Conservation (phyloP, 768 basidiomycete genomes). For the Epithele typhae region DNA sequence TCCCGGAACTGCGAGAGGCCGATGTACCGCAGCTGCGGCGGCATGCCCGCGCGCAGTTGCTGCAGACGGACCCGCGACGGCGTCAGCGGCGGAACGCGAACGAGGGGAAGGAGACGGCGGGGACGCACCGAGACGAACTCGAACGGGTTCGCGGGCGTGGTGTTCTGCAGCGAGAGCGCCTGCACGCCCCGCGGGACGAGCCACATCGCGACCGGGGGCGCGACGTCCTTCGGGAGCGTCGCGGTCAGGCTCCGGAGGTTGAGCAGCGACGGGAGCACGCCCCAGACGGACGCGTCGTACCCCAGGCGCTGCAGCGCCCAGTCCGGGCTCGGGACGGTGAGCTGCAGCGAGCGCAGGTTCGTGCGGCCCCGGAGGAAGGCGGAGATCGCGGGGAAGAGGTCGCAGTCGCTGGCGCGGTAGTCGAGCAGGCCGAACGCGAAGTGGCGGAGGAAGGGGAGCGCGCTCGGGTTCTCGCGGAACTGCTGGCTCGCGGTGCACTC, state of each 20-base stretch:
- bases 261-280: conserved; percentile 56
- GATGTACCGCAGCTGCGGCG: conserved; percentile 49
- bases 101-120: background rate
- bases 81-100: background rate
- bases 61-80: no score
- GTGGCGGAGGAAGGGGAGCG: conserved; percentile 61
- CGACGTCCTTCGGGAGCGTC: conserved; percentile 59
- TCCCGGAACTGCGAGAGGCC: conserved; percentile 50
- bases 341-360: conserved; percentile 47
- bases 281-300: conserved; percentile 69
- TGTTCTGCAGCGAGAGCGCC: conserved; percentile 25
- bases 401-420: conserved; percentile 41
- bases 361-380: conserved; percentile 59
- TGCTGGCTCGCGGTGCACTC: conserved; percentile 44
- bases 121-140: conserved; percentile 26
- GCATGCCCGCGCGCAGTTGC: conserved; percentile 60
- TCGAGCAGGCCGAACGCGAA: conserved; percentile 44
- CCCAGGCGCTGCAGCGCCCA: conserved; percentile 52
- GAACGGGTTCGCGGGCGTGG: conserved; percentile 21
- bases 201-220: conserved; percentile 62
- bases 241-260: conserved; percentile 52
- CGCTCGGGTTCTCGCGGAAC: conserved; percentile 38
- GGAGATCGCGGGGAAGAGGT: conserved; percentile 64
- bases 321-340: conserved; percentile 30
- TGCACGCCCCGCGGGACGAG: conserved; percentile 45